These are phyloP conservation scores for Trametes meyenii DNA, from an alignment of 768 basidiomycete genomes.

Conservation along the genomic window DNA sequence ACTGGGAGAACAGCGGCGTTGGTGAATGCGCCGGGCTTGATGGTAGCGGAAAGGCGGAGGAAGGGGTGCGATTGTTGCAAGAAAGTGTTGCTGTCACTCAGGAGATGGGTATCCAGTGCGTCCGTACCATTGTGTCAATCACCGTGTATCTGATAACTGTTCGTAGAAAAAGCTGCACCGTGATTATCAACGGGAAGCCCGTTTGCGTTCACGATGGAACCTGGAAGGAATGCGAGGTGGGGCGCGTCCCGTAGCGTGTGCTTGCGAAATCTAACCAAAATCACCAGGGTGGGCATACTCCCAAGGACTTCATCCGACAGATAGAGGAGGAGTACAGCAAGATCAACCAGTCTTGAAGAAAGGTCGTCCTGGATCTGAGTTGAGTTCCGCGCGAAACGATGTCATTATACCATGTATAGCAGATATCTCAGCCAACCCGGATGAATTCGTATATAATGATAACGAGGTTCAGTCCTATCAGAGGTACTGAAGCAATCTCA, in stretches of 20 bases:
- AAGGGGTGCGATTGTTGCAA: slow-evolving; percentile 66
- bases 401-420: slow-evolving; percentile 22
- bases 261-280: background rate
- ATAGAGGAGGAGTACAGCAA: slow-evolving; percentile 74
- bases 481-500: slow-evolving; percentile 69
- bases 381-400: background rate
- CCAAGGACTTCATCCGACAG: slow-evolving; percentile 73
- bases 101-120: slow-evolving; percentile 60
- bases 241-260: slow-evolving; percentile 24
- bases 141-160: background rate
- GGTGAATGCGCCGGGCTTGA: slow-evolving; percentile 63
- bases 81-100: slow-evolving; percentile 54
- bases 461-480: slow-evolving; percentile 85
- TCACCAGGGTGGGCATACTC: slow-evolving; percentile 69
- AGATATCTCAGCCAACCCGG: slow-evolving; percentile 49
- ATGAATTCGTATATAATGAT: slow-evolving; percentile 87
- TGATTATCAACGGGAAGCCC: slow-evolving; percentile 68
- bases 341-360: slow-evolving; percentile 48
- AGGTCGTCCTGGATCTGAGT: background rate
- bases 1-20: slow-evolving; percentile 65
- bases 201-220: slow-evolving; percentile 77
- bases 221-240: slow-evolving; percentile 82
- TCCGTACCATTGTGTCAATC: slow-evolving; percentile 5
- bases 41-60: slow-evolving; percentile 61
- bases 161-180: slow-evolving; percentile 81